Conservation (phyloP, 2,329 filamentous ascomycete species). For the Monosporascus sp. region DNA sequence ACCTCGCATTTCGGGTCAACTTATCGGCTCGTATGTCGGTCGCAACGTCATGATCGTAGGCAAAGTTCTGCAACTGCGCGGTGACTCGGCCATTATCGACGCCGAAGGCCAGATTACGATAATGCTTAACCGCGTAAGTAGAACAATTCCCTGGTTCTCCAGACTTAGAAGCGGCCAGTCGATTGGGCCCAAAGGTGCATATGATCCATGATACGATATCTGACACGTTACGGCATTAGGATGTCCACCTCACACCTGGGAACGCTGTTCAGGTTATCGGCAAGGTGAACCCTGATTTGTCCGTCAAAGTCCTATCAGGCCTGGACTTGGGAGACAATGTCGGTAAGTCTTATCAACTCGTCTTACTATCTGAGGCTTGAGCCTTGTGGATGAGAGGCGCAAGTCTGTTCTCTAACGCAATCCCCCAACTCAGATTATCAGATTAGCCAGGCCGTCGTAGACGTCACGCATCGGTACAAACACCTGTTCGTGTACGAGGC, state of each 20-base stretch:
- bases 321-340: conserved; percentile 64
- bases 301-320: conserved; percentile 64
- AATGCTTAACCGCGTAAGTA: conserved; percentile 63
- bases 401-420: background rate
- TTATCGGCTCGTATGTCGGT: conserved; percentile 71
- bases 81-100: conserved; percentile 75
- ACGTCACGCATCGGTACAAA: conserved; percentile 76
- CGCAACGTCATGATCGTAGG: conserved; percentile 80
- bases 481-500: conserved; percentile 64
- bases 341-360: conserved; percentile 49
- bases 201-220: background rate
- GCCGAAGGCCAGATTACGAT: conserved; percentile 72
- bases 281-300: conserved; percentile 70
- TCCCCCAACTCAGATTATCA: conserved; percentile 59
- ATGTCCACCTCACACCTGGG: conserved; percentile 63
- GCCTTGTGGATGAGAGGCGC: conserved; percentile 1
- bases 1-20: conserved; percentile 75
- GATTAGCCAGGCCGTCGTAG: conserved; percentile 73
- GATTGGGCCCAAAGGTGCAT: too few species aligned
- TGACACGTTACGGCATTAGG: conserved; percentile 38
- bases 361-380: background rate
- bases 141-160: too few species aligned
- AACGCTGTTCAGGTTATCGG: conserved; percentile 74
- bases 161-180: too few species aligned
- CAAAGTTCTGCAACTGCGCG: conserved; percentile 75